Conservation (phyloP, 2,329 filamentous ascomycete species). For the Talaromyces sp. region DNA sequence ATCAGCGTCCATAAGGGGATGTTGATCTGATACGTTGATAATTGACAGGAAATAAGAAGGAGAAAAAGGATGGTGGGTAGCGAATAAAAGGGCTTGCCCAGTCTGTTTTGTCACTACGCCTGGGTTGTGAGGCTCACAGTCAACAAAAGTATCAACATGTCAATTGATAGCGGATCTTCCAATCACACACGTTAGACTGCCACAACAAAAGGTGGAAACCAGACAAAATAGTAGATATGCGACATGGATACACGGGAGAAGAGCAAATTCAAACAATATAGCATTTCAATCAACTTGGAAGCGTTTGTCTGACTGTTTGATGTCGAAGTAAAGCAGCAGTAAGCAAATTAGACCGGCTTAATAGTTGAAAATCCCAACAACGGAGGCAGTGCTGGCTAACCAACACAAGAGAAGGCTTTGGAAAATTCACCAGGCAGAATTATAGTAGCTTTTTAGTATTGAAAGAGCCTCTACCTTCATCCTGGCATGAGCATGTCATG, state of each 20-base stretch:
- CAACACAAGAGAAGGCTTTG: background rate
- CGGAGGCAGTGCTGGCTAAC: slow-evolving; percentile 6
- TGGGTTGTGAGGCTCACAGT: background rate
- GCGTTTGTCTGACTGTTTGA: background rate
- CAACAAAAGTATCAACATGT: background rate
- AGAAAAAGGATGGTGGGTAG: background rate
- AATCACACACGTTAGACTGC: background rate
- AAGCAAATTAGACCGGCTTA: background rate
- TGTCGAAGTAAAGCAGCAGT: background rate
- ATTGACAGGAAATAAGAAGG: background rate
- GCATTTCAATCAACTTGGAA: background rate
- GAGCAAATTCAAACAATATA: background rate
- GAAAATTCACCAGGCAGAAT: background rate
- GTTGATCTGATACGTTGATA: background rate
- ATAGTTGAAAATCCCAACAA: too few relatives aligned
- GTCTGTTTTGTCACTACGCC: background rate
- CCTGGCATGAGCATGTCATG: background rate
- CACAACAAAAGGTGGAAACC: slow-evolving; percentile 18
- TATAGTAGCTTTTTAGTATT: background rate
- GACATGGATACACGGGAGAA: slow-evolving; percentile 8
- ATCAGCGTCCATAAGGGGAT: background rate
- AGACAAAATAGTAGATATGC: slow-evolving; percentile 18
- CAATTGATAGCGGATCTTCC: background rate
- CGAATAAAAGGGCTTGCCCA: background rate
- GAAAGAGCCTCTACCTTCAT: background rate